Percentiles rank a stretch among this genome's conserved stretches.
Evolutionary conservation across 495 filamentous ascomycete species (phyloP).

Genomic region (Massariosphaeria phaeospora): DNA sequence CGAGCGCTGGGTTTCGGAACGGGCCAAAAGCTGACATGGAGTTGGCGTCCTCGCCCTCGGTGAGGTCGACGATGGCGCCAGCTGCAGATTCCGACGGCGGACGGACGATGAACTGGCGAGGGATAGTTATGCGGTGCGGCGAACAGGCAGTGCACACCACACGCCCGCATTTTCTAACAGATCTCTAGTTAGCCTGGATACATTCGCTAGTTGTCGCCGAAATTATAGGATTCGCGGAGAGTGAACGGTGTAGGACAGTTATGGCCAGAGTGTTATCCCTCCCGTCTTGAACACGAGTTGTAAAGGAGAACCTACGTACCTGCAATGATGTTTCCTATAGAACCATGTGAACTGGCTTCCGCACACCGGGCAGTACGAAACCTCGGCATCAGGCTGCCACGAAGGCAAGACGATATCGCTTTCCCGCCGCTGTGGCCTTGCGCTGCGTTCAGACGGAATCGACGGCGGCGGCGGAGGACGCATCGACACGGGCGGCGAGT

Average conservation of each 20-base stretch:
- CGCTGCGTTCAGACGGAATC: neutral
- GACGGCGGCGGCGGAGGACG: slow-evolving; percentile 8
- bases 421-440: neutral
- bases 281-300: neutral
- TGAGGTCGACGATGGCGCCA: slow-evolving; percentile 41
- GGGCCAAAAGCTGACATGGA: slow-evolving; percentile 6
- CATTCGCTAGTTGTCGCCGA: neutral
- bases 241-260: too few species aligned
- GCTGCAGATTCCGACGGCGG: slow-evolving; percentile 50
- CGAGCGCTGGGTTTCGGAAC: slow-evolving; percentile 50
- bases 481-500: neutral
- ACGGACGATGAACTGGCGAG: slow-evolving; percentile 84
- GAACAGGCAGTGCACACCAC: slow-evolving; percentile 91
- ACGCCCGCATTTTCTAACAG: slow-evolving; percentile 77
- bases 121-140: slow-evolving; percentile 91
- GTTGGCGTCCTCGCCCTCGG: slow-evolving; percentile 26
- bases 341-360: slow-evolving; percentile 26
- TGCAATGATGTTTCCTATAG: slow-evolving; percentile 31
- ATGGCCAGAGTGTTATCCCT: too few species aligned
- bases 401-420: slow-evolving; percentile 27
- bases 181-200: slow-evolving; percentile 13
- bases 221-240: neutral
- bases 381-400: slow-evolving; percentile 32
- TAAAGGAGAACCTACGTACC: slow-evolving; percentile 14
- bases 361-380: slow-evolving; percentile 28